phyloP scores from a whole-genome alignment of 805 yeast species.

The Metschnikowia reukaufii region DNA sequence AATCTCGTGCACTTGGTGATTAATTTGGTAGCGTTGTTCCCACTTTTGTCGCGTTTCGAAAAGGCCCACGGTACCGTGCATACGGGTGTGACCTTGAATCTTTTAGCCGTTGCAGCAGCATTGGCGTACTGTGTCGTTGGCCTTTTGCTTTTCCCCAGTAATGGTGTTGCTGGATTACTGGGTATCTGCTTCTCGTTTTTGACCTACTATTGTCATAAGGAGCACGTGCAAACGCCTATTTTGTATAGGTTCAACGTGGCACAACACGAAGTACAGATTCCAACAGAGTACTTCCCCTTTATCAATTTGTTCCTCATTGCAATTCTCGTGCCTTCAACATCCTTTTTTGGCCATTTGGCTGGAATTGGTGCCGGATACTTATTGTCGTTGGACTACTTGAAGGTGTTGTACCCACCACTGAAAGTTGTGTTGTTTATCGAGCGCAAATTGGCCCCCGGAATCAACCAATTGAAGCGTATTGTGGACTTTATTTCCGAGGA shows the following conservation, averaged over 20 bases:
- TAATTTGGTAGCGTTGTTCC: conserved; percentile 56
- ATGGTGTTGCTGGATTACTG: conserved; percentile 64
- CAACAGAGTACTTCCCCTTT: conserved; percentile 62
- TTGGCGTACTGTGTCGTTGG: conserved; percentile 58
- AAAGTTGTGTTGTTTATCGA: conserved; percentile 67
- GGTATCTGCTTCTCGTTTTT: conserved; percentile 73
- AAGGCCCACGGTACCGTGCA: conserved; percentile 76
- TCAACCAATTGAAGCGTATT: conserved; percentile 52
- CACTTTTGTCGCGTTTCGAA: conserved; percentile 68
- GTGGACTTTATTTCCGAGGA: conserved; percentile 61
- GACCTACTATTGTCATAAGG: conserved; percentile 57
- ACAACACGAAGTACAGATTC: conserved; percentile 46
- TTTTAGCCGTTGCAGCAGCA: conserved; percentile 69
- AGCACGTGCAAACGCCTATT: conserved; percentile 40
- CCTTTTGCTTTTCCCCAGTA: conserved; percentile 48
- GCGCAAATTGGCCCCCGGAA: conserved; percentile 46
- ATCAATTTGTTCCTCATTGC: conserved; percentile 47
- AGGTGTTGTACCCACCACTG: conserved; percentile 64
- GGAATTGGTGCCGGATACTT: conserved; percentile 68
- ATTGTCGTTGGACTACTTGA: conserved; percentile 56
- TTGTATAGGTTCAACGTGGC: conserved; percentile 30
- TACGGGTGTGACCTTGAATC: conserved; percentile 76
- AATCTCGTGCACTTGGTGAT: conserved; percentile 58
- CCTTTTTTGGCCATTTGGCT: conserved; percentile 72
- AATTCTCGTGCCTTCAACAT: conserved; percentile 60